Evolutionary conservation across 257 asterid genomes (phyloP).

Genomic region (Nicotiana otophora): DNA sequence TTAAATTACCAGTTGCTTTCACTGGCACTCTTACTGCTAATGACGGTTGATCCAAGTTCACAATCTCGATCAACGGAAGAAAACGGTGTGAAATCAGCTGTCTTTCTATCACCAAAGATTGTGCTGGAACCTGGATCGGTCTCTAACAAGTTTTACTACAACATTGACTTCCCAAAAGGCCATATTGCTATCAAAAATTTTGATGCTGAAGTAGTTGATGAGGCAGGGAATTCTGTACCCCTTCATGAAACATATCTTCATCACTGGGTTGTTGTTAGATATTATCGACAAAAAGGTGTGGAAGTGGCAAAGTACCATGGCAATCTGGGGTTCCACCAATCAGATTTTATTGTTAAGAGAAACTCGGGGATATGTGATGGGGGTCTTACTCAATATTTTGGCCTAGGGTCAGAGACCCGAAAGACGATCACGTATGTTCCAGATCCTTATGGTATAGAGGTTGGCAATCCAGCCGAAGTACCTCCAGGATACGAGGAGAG

Average conservation of each 20-base stretch:
- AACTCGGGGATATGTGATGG: slow-evolving; percentile 25
- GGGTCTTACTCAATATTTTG: slow-evolving; percentile 25
- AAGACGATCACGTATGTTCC: slow-evolving; percentile 21
- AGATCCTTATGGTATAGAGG: slow-evolving; percentile 39
- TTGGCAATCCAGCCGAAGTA: slow-evolving; percentile 23
- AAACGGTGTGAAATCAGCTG: slow-evolving; percentile 20
- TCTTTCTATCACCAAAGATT: slow-evolving; percentile 27
- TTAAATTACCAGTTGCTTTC: slow-evolving; percentile 6
- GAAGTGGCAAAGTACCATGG: neutral
- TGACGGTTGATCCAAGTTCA: neutral
- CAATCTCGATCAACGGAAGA: slow-evolving; percentile 9
- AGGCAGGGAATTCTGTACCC: slow-evolving; percentile 26
- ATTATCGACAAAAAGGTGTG: slow-evolving; percentile 13
- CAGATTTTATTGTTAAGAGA: neutral
- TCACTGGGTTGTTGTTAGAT: slow-evolving; percentile 27
- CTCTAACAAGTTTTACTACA: slow-evolving; percentile 14
- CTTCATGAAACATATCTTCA: slow-evolving; percentile 36
- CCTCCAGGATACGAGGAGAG: slow-evolving; percentile 27
- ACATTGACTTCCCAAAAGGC: slow-evolving; percentile 33
- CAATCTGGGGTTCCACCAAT: slow-evolving; percentile 8
- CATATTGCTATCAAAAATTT: slow-evolving; percentile 36
- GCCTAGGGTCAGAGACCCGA: slow-evolving; percentile 41
- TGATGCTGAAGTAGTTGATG: slow-evolving; percentile 33
- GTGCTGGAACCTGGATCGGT: slow-evolving; percentile 33
- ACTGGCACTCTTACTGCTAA: slow-evolving; percentile 3